Evolutionary conservation across 2,329 filamentous ascomycete species (phyloP), one percentile per base, ranked within the genome.

Genomic region (Acarospora socialis): DNA sequence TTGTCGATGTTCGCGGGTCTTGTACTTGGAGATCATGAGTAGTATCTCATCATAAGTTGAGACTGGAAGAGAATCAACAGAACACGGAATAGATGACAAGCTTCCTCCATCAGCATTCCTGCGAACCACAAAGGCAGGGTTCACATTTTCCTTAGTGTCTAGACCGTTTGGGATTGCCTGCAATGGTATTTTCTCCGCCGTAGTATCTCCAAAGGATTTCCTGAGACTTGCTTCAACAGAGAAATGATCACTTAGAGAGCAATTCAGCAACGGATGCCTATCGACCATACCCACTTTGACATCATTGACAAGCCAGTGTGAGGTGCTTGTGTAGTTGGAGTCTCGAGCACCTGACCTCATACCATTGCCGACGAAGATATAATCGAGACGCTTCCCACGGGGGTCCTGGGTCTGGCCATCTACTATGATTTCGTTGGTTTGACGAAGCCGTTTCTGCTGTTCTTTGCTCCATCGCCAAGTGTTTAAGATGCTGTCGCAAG

Each of bases 201-300:
- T n/a, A n/a, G n/a, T n/a, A n/a, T n/a, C n/a, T n/a, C n/a, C n/a
- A n/a, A n/a, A n/a, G n/a, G n/a, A n/a, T n/a, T n/a, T n/a, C n/a
- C n/a, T n/a, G 7, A 95, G 64, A 0, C 81, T 84, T 4, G 81
- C 76, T 51, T 87, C 79, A 32, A 95, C 79, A 14, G 82, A 84
- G 53, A 94, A 95, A 53, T 95, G 90, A 50, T 98, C 87, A 45
- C 84, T 94, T 16, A 95, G 65, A 1, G 83, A 92, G 57, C 84
- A 93, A 40, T 73, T 68, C 2, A 94, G 64, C 2, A 70, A 71
- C 0, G 84, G 81, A 54, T 94, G 86, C 7, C 81, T 75, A 50
- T 78, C 70, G 13, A 73, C 77, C 73, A 94, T 83, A 37, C 78
- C 77, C 1, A 98, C 79, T 30, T 72, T 68, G 3, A 71, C 77